phyloP scores from a whole-genome alignment of 306 rosid species.

The Styphnolobium japonicum region DNA sequence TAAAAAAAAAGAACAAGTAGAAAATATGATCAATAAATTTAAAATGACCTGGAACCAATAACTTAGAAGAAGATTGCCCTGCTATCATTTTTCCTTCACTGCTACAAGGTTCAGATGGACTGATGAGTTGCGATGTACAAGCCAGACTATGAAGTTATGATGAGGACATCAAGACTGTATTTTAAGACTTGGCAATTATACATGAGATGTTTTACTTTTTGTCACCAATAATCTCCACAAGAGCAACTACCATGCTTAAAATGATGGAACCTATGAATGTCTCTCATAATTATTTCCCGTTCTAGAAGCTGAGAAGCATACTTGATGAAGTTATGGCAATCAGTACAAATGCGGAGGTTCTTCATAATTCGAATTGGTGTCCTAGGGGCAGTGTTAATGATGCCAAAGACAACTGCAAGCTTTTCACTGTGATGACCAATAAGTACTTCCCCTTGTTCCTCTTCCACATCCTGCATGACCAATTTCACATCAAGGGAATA shows the following conservation, averaged over 20 bases:
- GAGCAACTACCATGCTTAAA: constrained; percentile 67
- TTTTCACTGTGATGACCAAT: constrained; percentile 79
- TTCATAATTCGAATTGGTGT: constrained; percentile 69
- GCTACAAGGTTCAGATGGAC: constrained; percentile 8
- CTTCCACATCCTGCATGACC: constrained; percentile 77
- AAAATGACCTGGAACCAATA: constrained; percentile 12
- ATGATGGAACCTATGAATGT: constrained; percentile 67
- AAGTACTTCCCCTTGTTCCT: constrained; percentile 70
- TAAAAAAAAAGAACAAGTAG: background rate
- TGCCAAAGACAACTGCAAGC: constrained; percentile 59
- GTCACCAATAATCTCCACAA: constrained; percentile 82
- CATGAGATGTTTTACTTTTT: background rate
- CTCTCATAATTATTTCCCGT: constrained; percentile 68
- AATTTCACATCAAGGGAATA: constrained; percentile 47
- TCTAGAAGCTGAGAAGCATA: constrained; percentile 63
- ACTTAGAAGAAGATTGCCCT: background rate
- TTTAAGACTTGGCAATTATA: background rate
- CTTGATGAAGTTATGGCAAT: constrained; percentile 74
- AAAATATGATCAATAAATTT: background rate
- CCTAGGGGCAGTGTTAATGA: constrained; percentile 42
- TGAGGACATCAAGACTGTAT: background rate
- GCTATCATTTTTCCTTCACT: background rate
- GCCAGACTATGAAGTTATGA: constrained; percentile 14
- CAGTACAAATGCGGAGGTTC: constrained; percentile 65
- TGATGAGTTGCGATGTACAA: constrained; percentile 7